Evolutionary conservation across 495 filamentous ascomycete genomes (phyloP), one percentile per base, ranked within the genome.

Genomic region (Penicillium tannophilum): DNA sequence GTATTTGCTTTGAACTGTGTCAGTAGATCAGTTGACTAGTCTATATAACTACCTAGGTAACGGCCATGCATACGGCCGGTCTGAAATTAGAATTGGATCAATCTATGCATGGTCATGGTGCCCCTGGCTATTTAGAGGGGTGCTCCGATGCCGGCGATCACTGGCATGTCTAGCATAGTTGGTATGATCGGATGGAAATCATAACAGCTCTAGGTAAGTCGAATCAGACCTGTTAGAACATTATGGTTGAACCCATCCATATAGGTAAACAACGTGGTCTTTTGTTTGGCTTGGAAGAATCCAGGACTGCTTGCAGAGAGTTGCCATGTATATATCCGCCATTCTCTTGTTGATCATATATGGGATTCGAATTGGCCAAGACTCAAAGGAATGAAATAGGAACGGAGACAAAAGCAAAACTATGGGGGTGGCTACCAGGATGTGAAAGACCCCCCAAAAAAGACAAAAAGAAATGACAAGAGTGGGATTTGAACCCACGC

Each of bases 401-500:
- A 41, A 41, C 39, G 14, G 39, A n/a, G 7, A 41, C 39, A 17
- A 41, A n/a, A 1, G 14, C 0, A 14, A 46, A 46, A 24, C 24
- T 3, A 46, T 11, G 43, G 10, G 10, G 20, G 19, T 14, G 43
- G 11, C 7, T 12, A 20, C 20, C 20, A 23, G 20, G 20, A 23
- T 23, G 20, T 23, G 2, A 23, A 23, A 2, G 1, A 23, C 1
- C 20, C 8, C 2, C 33, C 20, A 48, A 41, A 28, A 41, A 48
- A 47, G 49, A 24, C 16, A 59, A 63, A 63, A 63, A 56, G 49
- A 54, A 20, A 45, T 63, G 70, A 71, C 61, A 71, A 72, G 68
- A 69, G 70, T 71, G 70, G 63, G 70, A 72, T 68, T 73, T 63
- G 70, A 73, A 73, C 70, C 63, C 70, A 71, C 69, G 70, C 69